These are phyloP conservation scores for Delitschia confertaspora DNA, from an alignment of 495 filamentous ascomycete genomes.

Conservation along the genomic window DNA sequence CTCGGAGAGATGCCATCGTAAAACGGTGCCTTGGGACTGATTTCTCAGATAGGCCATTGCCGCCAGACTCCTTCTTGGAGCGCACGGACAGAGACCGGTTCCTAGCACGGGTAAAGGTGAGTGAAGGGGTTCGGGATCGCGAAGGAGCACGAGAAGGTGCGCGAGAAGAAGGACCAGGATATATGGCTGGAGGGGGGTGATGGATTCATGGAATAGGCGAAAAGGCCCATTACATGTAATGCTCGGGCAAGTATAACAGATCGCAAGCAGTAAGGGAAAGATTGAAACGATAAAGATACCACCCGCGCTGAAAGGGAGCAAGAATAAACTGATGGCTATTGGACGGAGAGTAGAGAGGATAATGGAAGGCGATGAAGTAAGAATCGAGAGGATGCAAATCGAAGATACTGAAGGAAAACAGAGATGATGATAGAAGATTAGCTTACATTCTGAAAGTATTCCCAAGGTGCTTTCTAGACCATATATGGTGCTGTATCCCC, in stretches of 20 bases:
- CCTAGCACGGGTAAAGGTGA: constrained; percentile 27
- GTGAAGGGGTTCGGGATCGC: constrained; percentile 26
- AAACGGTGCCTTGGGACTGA: constrained; percentile 51
- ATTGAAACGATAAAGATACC: neutral
- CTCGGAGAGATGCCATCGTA: constrained; percentile 72
- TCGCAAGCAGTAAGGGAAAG: neutral
- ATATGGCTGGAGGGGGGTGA: constrained; percentile 21
- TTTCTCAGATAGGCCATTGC: constrained; percentile 19
- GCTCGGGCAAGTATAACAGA: neutral
- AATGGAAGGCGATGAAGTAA: no score
- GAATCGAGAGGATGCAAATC: constrained; percentile 6
- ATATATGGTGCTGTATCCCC: constrained; percentile 22
- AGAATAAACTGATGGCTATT: neutral
- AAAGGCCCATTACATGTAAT: constrained; percentile 20
- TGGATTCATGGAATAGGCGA: constrained; percentile 21
- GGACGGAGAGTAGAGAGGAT: no score
- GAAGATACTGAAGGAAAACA: neutral
- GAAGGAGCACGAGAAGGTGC: constrained; percentile 25
- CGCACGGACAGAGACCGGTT: constrained; percentile 38
- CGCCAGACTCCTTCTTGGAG: constrained; percentile 33
- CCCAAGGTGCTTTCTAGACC: constrained; percentile 5
- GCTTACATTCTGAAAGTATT: constrained; percentile 33
- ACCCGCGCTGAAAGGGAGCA: neutral
- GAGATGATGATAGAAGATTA: constrained; percentile 26
- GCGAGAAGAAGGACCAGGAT: constrained; percentile 21